Evolutionary conservation across 306 rosid species (phyloP), one percentile per base, ranked within the genome.

Genomic region (Hippophae tibetana): DNA sequence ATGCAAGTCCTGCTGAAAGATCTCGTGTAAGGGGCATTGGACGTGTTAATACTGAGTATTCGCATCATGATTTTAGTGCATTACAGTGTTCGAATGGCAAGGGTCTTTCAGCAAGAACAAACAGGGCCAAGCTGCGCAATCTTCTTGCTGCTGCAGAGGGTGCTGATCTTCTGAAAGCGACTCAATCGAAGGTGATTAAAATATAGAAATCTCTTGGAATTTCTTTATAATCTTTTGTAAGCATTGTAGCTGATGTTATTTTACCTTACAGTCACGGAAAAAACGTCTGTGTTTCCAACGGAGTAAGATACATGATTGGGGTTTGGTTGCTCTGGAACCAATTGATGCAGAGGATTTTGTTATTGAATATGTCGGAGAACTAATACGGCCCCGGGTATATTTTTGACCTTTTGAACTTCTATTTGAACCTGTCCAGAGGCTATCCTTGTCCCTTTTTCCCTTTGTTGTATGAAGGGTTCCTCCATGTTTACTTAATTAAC

Each of bases 281-380:
- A 92, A 92, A 60, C 76, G 67, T 13, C 60, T 92, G 61, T 84
- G 84, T 67, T 92, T 92, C 79, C 99, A 92, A 61, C 81, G 80
- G 66, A 92, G 99, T 81, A 88, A 92, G 81, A 92, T 92, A 66
- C 97, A 88, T 67, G 99, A 92, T 71, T 92, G 99, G 99, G 99
- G 99, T 64, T 78, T 92, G 73, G 84, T 88, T 77, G 96, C 99
- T 60, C 67, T 92, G 62, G 97, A 92, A 81, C 76, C 99, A 63
- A 86, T 92, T 59, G 99, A 92, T 67, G 95, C 95, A 23, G 97
- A 92, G 66, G 99, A 92, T 72, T 88, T 92, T 69, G 99, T 92
- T 72, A 84, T 88, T 66, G 97, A 92, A 75, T 92, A 92, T 62
- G 92, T 92, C 57, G 99, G 97, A 62, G 97, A 92, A 73, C 69